These are phyloP conservation scores for Hygrophorus pudorinus DNA, from an alignment of 768 basidiomycete species.

Conservation along the genomic window DNA sequence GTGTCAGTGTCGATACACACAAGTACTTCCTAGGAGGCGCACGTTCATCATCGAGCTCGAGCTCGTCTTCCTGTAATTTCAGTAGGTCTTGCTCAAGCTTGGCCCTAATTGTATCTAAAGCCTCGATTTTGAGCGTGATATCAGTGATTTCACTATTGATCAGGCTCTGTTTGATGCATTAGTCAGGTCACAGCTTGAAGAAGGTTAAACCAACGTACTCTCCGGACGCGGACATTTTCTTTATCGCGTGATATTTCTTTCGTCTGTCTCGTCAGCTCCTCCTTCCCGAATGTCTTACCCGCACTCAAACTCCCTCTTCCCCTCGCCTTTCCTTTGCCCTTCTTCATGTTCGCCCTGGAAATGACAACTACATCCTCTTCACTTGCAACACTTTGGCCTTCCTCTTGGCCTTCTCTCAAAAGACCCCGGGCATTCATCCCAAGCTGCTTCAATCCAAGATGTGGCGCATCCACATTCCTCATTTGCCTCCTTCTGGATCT, in stretches of 20 bases:
- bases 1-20: constrained; percentile 4
- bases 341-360: constrained; percentile 29
- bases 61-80: constrained; percentile 86
- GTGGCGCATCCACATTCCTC: constrained; percentile 67
- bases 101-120: constrained; percentile 68
- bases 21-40: constrained; percentile 20
- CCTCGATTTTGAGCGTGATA: constrained; percentile 83
- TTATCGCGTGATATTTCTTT: constrained; percentile 86
- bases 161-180: constrained; percentile 46
- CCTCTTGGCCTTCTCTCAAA: constrained; percentile 43
- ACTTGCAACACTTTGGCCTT: constrained; percentile 54
- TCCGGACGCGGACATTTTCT: constrained; percentile 82
- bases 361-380: constrained; percentile 72
- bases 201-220: constrained; percentile 40
- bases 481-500: constrained; percentile 69
- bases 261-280: constrained; percentile 76
- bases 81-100: constrained; percentile 78
- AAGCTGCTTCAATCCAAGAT: constrained; percentile 68
- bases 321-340: constrained; percentile 41
- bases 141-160: constrained; percentile 82
- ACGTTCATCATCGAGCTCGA: constrained; percentile 97
- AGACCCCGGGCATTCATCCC: constrained; percentile 74
- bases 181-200: constrained; percentile 7
- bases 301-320: constrained; percentile 61
- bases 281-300: constrained; percentile 64